phyloP scores from a whole-genome alignment of 495 filamentous ascomycete genomes.

The Bacidia rubella region DNA sequence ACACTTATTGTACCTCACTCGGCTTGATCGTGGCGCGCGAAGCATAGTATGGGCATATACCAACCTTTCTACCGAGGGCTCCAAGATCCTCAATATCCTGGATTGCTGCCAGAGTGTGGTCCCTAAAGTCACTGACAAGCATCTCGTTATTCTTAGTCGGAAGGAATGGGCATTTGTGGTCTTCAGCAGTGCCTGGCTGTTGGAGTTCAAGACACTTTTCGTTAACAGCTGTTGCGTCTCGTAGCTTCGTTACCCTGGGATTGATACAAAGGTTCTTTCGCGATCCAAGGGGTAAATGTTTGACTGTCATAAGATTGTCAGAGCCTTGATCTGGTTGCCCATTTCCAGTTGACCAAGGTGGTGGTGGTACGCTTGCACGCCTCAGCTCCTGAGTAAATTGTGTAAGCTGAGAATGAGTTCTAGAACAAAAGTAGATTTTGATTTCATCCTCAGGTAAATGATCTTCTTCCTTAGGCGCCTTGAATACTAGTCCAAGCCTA shows the following conservation, averaged over 20 bases:
- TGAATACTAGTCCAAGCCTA: slow-evolving; percentile 23
- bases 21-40: slow-evolving; percentile 69
- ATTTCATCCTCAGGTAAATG: slow-evolving; percentile 42
- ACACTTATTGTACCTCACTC: slow-evolving; percentile 44
- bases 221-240: slow-evolving; percentile 73
- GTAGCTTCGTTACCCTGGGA: slow-evolving; percentile 56
- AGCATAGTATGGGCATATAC: slow-evolving; percentile 92
- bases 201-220: slow-evolving; percentile 90
- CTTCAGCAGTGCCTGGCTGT: slow-evolving; percentile 50
- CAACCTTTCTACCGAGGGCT: slow-evolving; percentile 59
- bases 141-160: slow-evolving; percentile 63
- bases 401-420: slow-evolving; percentile 87
- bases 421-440: slow-evolving; percentile 87
- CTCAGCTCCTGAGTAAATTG: slow-evolving; percentile 89
- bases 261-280: slow-evolving; percentile 93
- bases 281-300: slow-evolving; percentile 79
- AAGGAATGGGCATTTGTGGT: slow-evolving; percentile 63
- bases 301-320: slow-evolving; percentile 42
- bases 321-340: slow-evolving; percentile 22
- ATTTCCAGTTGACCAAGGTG: slow-evolving; percentile 25
- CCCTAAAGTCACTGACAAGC: slow-evolving; percentile 68
- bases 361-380: slow-evolving; percentile 63
- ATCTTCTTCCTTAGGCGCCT: slow-evolving; percentile 32
- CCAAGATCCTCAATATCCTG: slow-evolving; percentile 90
- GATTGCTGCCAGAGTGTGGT: slow-evolving; percentile 69